A percentile compares a stretch with the other conserved stretches of the same genome.
Conservation (phyloP, 2,329 filamentous ascomycete species). For the Colletotrichum sidae region DNA sequence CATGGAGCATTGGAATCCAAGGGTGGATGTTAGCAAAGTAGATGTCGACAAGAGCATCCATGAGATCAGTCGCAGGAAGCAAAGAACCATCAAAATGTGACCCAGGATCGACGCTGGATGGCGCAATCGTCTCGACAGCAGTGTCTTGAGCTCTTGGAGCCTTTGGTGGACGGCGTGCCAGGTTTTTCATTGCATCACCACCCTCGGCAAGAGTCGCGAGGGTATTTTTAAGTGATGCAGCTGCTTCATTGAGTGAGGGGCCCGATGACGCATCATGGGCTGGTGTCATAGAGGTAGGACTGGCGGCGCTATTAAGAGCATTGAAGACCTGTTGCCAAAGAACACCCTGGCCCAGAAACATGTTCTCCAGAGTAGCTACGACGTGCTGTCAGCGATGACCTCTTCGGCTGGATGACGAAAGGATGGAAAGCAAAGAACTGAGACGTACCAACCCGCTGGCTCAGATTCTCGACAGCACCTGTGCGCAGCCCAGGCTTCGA, state of each 20-base stretch:
- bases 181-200: constrained; percentile 14
- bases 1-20: constrained; percentile 53
- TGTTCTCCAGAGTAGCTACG: constrained; percentile 47
- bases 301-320: constrained; percentile 19
- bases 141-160: not conserved
- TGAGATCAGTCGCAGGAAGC: constrained; percentile 45
- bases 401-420: not conserved
- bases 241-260: constrained; percentile 38
- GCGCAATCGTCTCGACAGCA: not conserved
- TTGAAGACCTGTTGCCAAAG: constrained; percentile 49
- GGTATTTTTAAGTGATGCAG: constrained; percentile 40
- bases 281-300: constrained; percentile 2
- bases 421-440: too few relatives aligned
- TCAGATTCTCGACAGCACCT: constrained; percentile 49
- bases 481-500: constrained; percentile 48
- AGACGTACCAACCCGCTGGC: constrained; percentile 41
- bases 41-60: constrained; percentile 47
- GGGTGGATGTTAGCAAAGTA: constrained; percentile 53
- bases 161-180: constrained; percentile 10
- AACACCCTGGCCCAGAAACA: constrained; percentile 52
- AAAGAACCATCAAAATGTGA: constrained; percentile 12
- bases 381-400: constrained; percentile 11
- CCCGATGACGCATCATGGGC: constrained; percentile 1
- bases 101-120: constrained; percentile 2
- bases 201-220: constrained; percentile 36